Conservation (phyloP, 148 eudicot genomes). For the Arbutus unedo region DNA sequence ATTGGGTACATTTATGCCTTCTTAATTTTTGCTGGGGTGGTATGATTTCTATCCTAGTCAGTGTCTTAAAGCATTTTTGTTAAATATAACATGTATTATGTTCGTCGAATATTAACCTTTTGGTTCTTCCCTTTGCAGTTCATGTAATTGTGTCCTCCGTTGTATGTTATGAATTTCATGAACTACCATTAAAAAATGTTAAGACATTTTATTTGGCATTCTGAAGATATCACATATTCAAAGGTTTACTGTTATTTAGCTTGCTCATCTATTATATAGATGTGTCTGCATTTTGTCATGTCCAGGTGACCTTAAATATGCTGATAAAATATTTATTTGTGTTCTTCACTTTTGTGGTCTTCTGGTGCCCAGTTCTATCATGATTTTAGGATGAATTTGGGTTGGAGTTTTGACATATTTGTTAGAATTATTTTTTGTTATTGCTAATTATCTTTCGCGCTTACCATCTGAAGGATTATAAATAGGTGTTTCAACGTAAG, state of each 20-base stretch:
- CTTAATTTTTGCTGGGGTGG: slow-evolving; percentile 90
- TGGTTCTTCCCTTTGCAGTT: background rate
- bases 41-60: slow-evolving; percentile 37
- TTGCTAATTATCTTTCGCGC: background rate
- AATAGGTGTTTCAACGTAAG: background rate
- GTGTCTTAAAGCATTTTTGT: background rate
- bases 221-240: background rate
- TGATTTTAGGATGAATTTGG: background rate
- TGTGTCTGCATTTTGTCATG: background rate
- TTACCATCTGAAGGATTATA: background rate
- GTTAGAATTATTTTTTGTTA: background rate
- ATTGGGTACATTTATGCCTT: slow-evolving; percentile 88
- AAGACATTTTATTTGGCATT: background rate
- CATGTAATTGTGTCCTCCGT: background rate
- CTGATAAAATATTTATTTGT: background rate
- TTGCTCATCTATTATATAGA: background rate
- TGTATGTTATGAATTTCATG: background rate
- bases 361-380: background rate
- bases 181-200: background rate
- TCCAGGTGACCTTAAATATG: background rate
- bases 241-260: background rate
- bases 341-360: background rate
- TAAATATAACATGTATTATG: background rate
- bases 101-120: background rate
- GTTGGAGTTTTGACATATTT: background rate